Evolutionary conservation across 2,329 filamentous ascomycete genomes (phyloP), one percentile per base, ranked within the genome.

Genomic region (Paramyrothecium sp.): DNA sequence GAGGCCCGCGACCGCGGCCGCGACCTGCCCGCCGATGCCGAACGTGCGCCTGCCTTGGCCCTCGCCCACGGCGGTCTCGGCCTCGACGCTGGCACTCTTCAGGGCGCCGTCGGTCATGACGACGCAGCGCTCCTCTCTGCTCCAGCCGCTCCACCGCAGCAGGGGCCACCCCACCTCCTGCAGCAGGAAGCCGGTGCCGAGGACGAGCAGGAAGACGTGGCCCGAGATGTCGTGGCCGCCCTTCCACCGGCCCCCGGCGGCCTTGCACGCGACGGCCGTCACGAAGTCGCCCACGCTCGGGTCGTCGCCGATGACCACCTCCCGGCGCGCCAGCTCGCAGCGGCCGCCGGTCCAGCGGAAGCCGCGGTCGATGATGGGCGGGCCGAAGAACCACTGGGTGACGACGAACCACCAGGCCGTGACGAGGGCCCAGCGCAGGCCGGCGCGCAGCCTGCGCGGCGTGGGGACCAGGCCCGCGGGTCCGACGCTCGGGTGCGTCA

Each of bases 151-250:
- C 72, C 76, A 77, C 46, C 79, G 71, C 54, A 73, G 61, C 33
- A 85, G 75, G 3, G 89, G 78, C 72, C 78, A 96, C 54, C 67
- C 80, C 2, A 92, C 82, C 77, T 98, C 95, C 67, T 96, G 87
- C 73, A 89, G 81, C 54, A 98, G 77, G 67, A 97, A 90, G 51
- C 86, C 86, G 57, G 89, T 94, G 3, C 91, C 91, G 47, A 97
- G 78, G 7, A 96, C 92, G 52, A 99, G 81, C 76, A 99, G 77
- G 69, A 99, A 97, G 3, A 97, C 92, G 74, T 98, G 95, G 0
- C 95, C 95, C 60, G 90, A 95, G 65, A 99, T 94, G 73, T 99
- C 95, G 74, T 98, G 92, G 0, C 95, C 95, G n/a, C 95, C 95
- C 57, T 80, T 85, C 95, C 95, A 99, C 55, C 81, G 78, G 0